These are phyloP conservation scores for Neonectria sp. DNA, from an alignment of 2,329 filamentous ascomycete genomes.

Conservation along the genomic window DNA sequence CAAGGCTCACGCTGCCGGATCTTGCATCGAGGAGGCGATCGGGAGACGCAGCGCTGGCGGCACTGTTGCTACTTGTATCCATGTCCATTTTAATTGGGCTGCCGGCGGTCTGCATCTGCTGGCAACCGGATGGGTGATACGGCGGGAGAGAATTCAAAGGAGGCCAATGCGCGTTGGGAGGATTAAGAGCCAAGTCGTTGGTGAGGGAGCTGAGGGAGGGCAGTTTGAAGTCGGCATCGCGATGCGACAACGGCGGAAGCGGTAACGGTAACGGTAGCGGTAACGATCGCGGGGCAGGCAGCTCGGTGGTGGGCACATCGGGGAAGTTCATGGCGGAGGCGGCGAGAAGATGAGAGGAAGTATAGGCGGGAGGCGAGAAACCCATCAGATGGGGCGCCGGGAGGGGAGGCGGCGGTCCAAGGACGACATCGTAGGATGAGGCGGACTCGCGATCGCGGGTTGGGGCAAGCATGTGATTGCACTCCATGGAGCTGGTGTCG, in stretches of 20 bases:
- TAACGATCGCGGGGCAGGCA: constrained; percentile 36
- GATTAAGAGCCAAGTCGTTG: constrained; percentile 47
- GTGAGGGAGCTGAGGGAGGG: constrained; percentile 56
- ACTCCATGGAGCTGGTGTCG: constrained; percentile 54
- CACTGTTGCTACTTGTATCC: constrained; percentile 60
- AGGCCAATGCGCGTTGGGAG: constrained; percentile 58
- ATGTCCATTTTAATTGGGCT: constrained; percentile 66
- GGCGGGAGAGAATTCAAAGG: constrained; percentile 65
- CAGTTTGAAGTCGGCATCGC: constrained; percentile 50
- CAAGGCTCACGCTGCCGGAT: constrained; percentile 69
- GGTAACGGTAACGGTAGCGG: constrained; percentile 35
- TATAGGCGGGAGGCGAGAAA: constrained; percentile 46
- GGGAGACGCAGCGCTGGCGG: constrained; percentile 61
- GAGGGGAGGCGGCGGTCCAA: constrained; percentile 48
- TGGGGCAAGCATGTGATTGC: constrained; percentile 62
- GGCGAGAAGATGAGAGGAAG: constrained; percentile 31
- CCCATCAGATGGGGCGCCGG: constrained; percentile 43
- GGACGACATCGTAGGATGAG: constrained; percentile 42
- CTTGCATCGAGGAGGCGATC: constrained; percentile 62
- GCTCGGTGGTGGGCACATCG: constrained; percentile 48
- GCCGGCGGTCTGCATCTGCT: constrained; percentile 55
- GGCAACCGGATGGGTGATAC: constrained; percentile 52
- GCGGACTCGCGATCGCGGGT: constrained; percentile 43
- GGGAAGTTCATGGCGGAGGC: constrained; percentile 48
- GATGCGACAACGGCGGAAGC: constrained; percentile 39